Evolutionary conservation across 139 green algal species (phyloP).

Genomic region (Yamagishiella unicocca): DNA sequence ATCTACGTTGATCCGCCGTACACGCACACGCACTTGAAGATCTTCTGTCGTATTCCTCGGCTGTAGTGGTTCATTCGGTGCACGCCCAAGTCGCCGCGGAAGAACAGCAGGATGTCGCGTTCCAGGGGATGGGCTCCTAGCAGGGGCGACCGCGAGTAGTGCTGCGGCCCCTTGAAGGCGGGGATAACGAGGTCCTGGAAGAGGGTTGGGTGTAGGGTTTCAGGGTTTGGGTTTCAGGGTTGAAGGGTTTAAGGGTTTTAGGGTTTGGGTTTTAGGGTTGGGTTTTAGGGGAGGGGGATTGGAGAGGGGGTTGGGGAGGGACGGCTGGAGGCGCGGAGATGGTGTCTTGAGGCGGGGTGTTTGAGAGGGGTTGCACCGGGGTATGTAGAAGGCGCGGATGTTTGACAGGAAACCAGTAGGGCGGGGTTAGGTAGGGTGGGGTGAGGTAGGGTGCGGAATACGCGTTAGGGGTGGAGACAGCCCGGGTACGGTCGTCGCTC

Average conservation of each 20-base stretch:
- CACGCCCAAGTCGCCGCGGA: conserved; percentile 44
- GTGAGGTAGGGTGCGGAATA: neutral
- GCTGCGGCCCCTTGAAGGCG: conserved; percentile 40
- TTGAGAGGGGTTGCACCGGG: too few relatives aligned
- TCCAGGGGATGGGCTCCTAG: conserved; percentile 14
- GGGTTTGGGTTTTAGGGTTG: too few relatives aligned
- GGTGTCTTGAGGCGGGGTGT: too few relatives aligned
- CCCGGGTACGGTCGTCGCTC: too few relatives aligned
- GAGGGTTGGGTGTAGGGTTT: too few relatives aligned
- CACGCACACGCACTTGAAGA: conserved; percentile 31
- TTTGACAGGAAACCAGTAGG: too few relatives aligned
- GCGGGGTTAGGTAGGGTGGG: neutral
- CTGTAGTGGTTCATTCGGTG: neutral
- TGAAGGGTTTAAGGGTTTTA: too few relatives aligned
- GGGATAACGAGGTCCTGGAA: conserved; percentile 68
- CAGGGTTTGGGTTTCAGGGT: too few relatives aligned
- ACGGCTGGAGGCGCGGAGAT: too few relatives aligned
- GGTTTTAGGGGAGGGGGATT: too few relatives aligned
- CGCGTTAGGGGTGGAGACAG: neutral
- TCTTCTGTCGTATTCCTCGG: conserved; percentile 27
- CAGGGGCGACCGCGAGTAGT: conserved; percentile 54
- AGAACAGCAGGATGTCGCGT: conserved; percentile 60
- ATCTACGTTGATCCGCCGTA: too few relatives aligned
- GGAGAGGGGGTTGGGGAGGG: too few relatives aligned
- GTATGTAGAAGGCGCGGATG: neutral